Base-by-base conservation (phyloP, 2,329 filamentous ascomycete species). In the Phialophora tarda region DNA sequence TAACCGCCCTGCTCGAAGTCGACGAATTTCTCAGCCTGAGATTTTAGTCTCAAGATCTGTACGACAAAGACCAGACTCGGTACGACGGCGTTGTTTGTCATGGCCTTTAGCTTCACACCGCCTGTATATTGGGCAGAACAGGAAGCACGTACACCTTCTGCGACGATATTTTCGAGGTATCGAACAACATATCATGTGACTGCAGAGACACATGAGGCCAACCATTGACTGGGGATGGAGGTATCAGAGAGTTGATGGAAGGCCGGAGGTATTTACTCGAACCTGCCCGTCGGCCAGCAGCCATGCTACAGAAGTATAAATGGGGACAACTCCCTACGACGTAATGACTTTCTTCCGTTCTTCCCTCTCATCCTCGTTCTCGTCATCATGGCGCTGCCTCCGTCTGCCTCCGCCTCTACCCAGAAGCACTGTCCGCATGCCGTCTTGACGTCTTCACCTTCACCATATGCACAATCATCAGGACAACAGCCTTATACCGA, bases 401-500 rank as follows among this genome's bases (percentile, higher is more conserved):
- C 6, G 21, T 14, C 48, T 51, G 12, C n/a, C 3, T 21, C 53
- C 4, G 11, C n/a, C 10, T 32, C 28, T 4, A 12, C 53, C 53
- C 53, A 30, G 26, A 21, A 12, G 28, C 1, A 17, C 28, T 55
- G 53, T 17, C 8, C 12, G 14, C 53, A 55, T 55, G 4, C 4
- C 10, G 8, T 55, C 28, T 28, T 30, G 53, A 30, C 53, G 8
- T 55, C 28, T 7, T 55, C 28, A 12, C 24, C 24, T 51, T 55
- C 53, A 55, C 14, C 26, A 34, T 21, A 34, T 55, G 48, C 53
- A n/a, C 23, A 7, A 30, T 55, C 53, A n/a, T 30, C 28, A 55
- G 53, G 28, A n/a, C 28, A 55, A 23, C 53, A 8, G 28, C 26
- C 7, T 8, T 55, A 55, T 28, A 55, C 12, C 53, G 28, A 55